Conservation (phyloP, 2,329 filamentous ascomycete species). For the Arthroderma sp. region DNA sequence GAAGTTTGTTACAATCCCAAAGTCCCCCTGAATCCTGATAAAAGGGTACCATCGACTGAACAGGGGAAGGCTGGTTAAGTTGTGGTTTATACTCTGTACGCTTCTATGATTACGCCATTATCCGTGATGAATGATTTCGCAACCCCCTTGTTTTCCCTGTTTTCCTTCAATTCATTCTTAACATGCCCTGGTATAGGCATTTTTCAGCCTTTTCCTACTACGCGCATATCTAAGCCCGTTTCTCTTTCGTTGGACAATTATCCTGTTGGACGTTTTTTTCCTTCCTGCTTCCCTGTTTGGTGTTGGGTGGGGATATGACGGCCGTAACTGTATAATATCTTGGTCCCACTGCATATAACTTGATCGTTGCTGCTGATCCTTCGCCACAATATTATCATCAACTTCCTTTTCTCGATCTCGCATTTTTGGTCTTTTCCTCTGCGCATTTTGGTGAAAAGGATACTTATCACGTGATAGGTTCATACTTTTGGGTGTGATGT, state of each 20-base stretch:
- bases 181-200: neutral
- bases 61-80: slow-evolving; percentile 1
- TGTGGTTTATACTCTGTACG: neutral
- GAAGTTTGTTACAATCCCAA: slow-evolving; percentile 70
- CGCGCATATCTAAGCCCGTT: neutral
- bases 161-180: neutral
- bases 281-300: neutral
- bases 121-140: neutral
- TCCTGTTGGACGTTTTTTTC: neutral
- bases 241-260: neutral
- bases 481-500: neutral
- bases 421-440: neutral
- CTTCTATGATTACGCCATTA: neutral
- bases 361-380: neutral
- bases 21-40: slow-evolving; percentile 37
- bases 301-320: slow-evolving; percentile 1
- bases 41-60: slow-evolving; percentile 18
- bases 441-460: neutral
- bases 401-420: neutral
- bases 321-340: neutral
- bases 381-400: neutral
- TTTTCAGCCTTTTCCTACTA: too few relatives aligned
- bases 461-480: neutral
- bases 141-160: neutral
- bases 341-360: slow-evolving; percentile 1